Base-by-base conservation (phyloP, 371 early-diverging fungal species). In the Circinella minor region DNA sequence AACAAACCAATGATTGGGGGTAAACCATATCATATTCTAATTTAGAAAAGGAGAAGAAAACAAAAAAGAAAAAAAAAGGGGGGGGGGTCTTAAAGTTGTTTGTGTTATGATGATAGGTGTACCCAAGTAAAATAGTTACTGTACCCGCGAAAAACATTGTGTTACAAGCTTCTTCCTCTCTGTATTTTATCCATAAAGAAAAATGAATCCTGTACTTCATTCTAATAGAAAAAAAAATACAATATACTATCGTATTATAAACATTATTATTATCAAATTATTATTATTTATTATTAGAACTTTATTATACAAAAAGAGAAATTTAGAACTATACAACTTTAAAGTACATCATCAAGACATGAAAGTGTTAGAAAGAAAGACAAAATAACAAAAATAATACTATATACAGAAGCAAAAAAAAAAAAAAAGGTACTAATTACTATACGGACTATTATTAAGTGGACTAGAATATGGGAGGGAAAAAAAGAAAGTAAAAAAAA, bases 1-100 rank as follows among this genome's bases (percentile, higher is more conserved):
- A 62, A 62, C 15, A 62, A 36, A 62, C 62, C 61, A 60, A 54
- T 54, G n/a, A n/a, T 38, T 47, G 55, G 39, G 66, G 36, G 34
- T 27, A 27, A 27, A 27, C 27, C 27, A 27, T 27, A 34, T 18
- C 34, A 15, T 61, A 17, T 61, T 9, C 11, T 43, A 43, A 1
- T 43, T 9, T 43, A 43, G 43, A 43, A 43, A 43, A 43, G 11
- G 11, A 11, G 43, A 43, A 43, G 43, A 11, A 43, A 43, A 43
- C 43, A 43, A 38, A 61, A 18, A 38, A 38, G 51, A n/a, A 51
- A 5, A 15, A 51, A 15, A 15, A 51, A 57, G 34, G 27, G 36
- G 6, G 27, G 18, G 57, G 57, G 34, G 2, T 34, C 43, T 43
- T 43, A 3, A 43, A 43, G 43, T 43, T 43, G 43, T 43, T 43